phyloP scores from a whole-genome alignment of 2,329 filamentous ascomycete genomes.

The Botrytis fragariae region DNA sequence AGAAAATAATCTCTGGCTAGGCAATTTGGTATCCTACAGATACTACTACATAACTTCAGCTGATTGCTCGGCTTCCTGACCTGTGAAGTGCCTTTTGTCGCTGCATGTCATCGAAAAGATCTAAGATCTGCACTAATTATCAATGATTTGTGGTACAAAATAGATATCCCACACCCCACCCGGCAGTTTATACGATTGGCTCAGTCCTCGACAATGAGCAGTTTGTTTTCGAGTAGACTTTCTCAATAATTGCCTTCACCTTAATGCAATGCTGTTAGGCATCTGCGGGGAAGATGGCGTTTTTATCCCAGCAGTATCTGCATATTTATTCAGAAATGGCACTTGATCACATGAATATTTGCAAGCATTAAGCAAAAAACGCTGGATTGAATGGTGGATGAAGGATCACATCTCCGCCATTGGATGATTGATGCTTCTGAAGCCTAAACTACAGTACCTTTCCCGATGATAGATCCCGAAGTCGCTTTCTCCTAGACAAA shows the following conservation, averaged over 20 bases:
- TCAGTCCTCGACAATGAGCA: not conserved
- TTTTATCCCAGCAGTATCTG: not conserved
- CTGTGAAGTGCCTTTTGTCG: not conserved
- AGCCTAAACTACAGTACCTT: not conserved
- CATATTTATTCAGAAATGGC: not conserved
- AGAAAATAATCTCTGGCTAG: not conserved
- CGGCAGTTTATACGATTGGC: not conserved
- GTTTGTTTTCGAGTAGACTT: not conserved
- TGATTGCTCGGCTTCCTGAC: not conserved
- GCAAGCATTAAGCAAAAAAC: not conserved
- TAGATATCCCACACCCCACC: not conserved
- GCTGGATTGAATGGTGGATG: not conserved
- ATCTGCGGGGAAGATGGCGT: not conserved
- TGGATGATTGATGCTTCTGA: not conserved
- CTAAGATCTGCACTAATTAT: not conserved
- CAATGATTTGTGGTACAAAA: not conserved
- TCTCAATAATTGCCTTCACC: not conserved
- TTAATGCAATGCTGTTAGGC: not conserved
- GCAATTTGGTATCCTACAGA: not conserved
- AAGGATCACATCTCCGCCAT: not conserved
- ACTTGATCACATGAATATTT: not conserved
- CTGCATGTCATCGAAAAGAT: conserved; percentile 2
- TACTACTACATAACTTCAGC: not conserved
- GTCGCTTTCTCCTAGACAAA: not conserved
- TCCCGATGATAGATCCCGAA: not conserved